phyloP scores from a whole-genome alignment of 768 basidiomycete species.

The Russula griseocarnosa region DNA sequence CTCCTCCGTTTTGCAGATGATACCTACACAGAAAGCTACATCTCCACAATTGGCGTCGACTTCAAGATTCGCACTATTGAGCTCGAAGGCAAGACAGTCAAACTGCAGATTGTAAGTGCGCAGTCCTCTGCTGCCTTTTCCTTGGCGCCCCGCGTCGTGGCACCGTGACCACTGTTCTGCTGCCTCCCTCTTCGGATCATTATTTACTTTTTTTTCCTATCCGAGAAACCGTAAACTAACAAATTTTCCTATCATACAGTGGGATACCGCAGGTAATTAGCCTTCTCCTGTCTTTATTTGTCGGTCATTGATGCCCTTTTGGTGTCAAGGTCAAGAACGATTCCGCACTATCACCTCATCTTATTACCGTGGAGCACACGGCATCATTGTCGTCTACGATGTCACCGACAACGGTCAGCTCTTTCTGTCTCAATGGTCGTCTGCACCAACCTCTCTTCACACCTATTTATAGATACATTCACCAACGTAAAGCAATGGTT shows the following conservation, averaged over 20 bases:
- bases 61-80: constrained; percentile 99
- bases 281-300: neutral
- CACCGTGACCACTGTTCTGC: neutral
- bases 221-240: constrained; percentile 23
- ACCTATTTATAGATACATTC: constrained; percentile 66
- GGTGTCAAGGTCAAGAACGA: constrained; percentile 78
- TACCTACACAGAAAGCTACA: constrained; percentile 96
- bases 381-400: constrained; percentile 98
- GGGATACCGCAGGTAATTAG: constrained; percentile 89
- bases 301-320: constrained; percentile 9
- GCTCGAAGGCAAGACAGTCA: constrained; percentile 96
- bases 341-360: constrained; percentile 99
- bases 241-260: constrained; percentile 46
- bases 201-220: neutral
- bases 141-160: constrained; percentile 1
- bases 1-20: constrained; percentile 93
- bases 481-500: constrained; percentile 95
- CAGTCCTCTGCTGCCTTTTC: neutral
- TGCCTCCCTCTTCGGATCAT: neutral
- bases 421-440: neutral
- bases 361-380: constrained; percentile 99
- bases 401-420: constrained; percentile 85
- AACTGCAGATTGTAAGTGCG: constrained; percentile 88
- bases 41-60: constrained; percentile 96
- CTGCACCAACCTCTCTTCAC: constrained; percentile 13